Evolutionary conservation across 805 yeast genomes (phyloP).

Genomic region (Dipodascus geniculatus): DNA sequence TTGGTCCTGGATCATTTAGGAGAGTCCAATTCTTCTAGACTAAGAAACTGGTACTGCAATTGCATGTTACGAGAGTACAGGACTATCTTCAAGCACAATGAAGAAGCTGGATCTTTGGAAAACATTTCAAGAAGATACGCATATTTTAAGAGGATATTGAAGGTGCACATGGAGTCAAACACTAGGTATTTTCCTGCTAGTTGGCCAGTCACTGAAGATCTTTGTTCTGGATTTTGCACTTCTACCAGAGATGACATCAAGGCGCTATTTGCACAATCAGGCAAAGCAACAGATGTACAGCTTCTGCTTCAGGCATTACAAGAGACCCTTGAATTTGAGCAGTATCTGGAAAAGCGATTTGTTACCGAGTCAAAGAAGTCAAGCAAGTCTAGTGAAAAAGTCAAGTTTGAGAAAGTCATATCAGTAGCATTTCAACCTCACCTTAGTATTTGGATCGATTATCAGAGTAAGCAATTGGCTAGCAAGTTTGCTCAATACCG

Average conservation of each 20-base stretch:
- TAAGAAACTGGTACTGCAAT: slow-evolving; percentile 63
- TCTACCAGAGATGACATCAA: slow-evolving; percentile 58
- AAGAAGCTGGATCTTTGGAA: slow-evolving; percentile 92
- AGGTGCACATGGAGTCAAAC: slow-evolving; percentile 42
- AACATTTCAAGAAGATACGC: slow-evolving; percentile 73
- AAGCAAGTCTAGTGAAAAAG: slow-evolving; percentile 15
- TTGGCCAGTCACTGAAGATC: slow-evolving; percentile 59
- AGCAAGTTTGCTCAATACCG: slow-evolving; percentile 54
- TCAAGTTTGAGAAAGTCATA: slow-evolving; percentile 33
- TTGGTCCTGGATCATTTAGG: slow-evolving; percentile 57
- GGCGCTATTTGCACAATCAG: slow-evolving; percentile 35
- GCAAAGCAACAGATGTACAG: slow-evolving; percentile 42
- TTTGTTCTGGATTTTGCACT: slow-evolving; percentile 54
- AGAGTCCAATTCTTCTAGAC: slow-evolving; percentile 40
- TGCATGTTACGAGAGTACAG: slow-evolving; percentile 61
- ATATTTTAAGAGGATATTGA: slow-evolving; percentile 63
- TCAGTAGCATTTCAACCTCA: slow-evolving; percentile 77
- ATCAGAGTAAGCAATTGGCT: slow-evolving; percentile 59
- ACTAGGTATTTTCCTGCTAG: slow-evolving; percentile 46
- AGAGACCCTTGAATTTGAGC: slow-evolving; percentile 77
- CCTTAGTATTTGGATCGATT: slow-evolving; percentile 71
- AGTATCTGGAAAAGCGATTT: slow-evolving; percentile 52
- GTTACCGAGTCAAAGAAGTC: slow-evolving; percentile 13
- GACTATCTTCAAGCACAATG: slow-evolving; percentile 61
- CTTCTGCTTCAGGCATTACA: slow-evolving; percentile 57